phyloP scores from a whole-genome alignment of 257 asterid species.

The Jacaranda copaia region DNA sequence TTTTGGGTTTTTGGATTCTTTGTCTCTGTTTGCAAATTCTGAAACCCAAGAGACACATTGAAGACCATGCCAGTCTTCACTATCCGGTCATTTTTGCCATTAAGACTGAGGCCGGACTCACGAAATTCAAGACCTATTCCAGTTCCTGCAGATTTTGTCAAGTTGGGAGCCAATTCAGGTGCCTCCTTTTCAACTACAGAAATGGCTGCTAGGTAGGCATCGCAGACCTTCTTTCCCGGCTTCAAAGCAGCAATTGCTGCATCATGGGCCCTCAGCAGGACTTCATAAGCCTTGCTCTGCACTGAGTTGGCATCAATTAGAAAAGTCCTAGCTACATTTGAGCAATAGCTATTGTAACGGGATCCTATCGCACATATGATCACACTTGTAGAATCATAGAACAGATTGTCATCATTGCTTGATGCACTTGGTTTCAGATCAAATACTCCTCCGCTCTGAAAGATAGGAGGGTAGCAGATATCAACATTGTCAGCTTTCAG shows the following conservation, averaged over 20 bases:
- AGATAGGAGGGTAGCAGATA: slow-evolving; percentile 76
- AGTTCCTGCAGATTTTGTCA: slow-evolving; percentile 71
- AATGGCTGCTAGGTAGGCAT: slow-evolving; percentile 55
- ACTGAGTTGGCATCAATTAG: slow-evolving; percentile 55
- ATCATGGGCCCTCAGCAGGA: slow-evolving; percentile 64
- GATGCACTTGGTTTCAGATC: slow-evolving; percentile 69
- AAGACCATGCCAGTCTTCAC: slow-evolving; percentile 67
- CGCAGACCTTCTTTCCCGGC: slow-evolving; percentile 56
- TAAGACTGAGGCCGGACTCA: slow-evolving; percentile 56
- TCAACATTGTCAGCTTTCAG: slow-evolving; percentile 73
- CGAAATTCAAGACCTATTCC: slow-evolving; percentile 80
- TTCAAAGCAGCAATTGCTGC: slow-evolving; percentile 64
- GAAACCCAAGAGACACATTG: slow-evolving; percentile 66
- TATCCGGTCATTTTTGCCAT: slow-evolving; percentile 55
- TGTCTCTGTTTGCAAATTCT: slow-evolving; percentile 53
- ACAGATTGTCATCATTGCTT: slow-evolving; percentile 56
- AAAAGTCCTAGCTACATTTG: slow-evolving; percentile 66
- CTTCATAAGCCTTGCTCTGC: slow-evolving; percentile 67
- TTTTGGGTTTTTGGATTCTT: slow-evolving; percentile 50
- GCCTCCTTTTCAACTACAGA: slow-evolving; percentile 59
- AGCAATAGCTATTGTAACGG: slow-evolving; percentile 66
- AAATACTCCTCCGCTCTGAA: slow-evolving; percentile 70
- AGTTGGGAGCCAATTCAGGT: slow-evolving; percentile 55
- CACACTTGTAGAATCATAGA: slow-evolving; percentile 56
- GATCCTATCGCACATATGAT: slow-evolving; percentile 70